Conservation (phyloP, 1,139 yeast genomes). For the Saccharomycopsis hybrid region DNA sequence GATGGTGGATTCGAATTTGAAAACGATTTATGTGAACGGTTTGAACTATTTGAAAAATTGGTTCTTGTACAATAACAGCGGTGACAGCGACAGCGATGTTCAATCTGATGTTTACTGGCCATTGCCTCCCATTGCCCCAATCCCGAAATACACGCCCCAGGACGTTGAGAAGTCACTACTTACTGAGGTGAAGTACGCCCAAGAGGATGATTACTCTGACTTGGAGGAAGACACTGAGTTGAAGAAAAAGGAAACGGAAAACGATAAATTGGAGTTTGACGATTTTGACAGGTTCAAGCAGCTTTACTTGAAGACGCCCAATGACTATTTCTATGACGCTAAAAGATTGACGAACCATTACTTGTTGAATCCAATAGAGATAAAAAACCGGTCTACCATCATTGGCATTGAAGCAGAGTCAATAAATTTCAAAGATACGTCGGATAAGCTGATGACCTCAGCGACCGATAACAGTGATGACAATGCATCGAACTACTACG, state of each 20-base stretch:
- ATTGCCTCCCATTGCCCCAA: slow-evolving; percentile 62
- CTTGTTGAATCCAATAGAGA: slow-evolving; percentile 46
- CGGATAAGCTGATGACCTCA: slow-evolving; percentile 24
- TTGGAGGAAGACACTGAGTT: slow-evolving; percentile 20
- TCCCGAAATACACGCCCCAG: slow-evolving; percentile 54
- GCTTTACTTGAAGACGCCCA: slow-evolving; percentile 22
- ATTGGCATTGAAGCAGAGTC: slow-evolving; percentile 42
- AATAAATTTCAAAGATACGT: slow-evolving; percentile 39
- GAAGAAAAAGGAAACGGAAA: slow-evolving; percentile 27
- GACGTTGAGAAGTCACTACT: slow-evolving; percentile 77
- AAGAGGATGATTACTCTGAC: slow-evolving; percentile 28
- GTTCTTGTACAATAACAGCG: slow-evolving; percentile 34
- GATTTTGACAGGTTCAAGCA: slow-evolving; percentile 32
- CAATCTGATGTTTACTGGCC: slow-evolving; percentile 49
- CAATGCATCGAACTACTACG: slow-evolving; percentile 43
- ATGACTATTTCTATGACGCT: slow-evolving; percentile 44
- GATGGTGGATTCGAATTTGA: slow-evolving; percentile 67
- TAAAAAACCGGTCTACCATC: slow-evolving; percentile 15
- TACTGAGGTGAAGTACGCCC: slow-evolving; percentile 65
- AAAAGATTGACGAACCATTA: slow-evolving; percentile 67
- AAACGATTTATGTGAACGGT: slow-evolving; percentile 68
- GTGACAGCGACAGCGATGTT: not conserved
- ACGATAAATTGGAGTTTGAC: slow-evolving; percentile 23
- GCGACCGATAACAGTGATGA: slow-evolving; percentile 21
- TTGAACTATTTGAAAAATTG: slow-evolving; percentile 58